Evolutionary conservation across 2,329 filamentous ascomycete genomes (phyloP).

Genomic region (Cladosporium sp.): DNA sequence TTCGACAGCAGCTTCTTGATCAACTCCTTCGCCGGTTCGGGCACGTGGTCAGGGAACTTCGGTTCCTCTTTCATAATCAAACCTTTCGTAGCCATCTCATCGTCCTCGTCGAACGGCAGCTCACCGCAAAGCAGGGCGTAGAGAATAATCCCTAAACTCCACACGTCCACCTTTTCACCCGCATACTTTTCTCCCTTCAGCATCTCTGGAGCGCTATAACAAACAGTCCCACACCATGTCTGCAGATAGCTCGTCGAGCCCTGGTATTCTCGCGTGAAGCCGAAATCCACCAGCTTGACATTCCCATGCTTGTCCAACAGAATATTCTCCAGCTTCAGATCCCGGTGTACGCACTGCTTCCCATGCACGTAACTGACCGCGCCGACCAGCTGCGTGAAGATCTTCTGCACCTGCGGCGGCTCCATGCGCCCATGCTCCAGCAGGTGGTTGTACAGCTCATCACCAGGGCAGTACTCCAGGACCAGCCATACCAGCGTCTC

Average conservation of each 20-base stretch:
- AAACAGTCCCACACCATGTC: constrained; percentile 96
- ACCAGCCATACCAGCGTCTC: constrained; percentile 94
- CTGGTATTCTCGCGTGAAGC: constrained; percentile 96
- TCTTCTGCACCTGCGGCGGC: constrained; percentile 84
- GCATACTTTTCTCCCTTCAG: constrained; percentile 97
- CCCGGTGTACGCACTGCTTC: constrained; percentile 92
- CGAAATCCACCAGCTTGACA: constrained; percentile 96
- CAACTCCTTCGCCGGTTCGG: constrained; percentile 71
- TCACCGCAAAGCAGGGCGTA: constrained; percentile 80
- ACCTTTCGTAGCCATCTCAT: constrained; percentile 80
- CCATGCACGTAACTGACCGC: constrained; percentile 93
- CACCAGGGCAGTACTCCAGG: constrained; percentile 92
- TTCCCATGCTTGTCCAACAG: constrained; percentile 94
- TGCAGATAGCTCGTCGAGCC: constrained; percentile 91
- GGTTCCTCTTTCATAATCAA: constrained; percentile 85
- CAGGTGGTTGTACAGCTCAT: constrained; percentile 96
- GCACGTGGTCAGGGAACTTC: constrained; percentile 74
- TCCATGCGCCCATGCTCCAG: constrained; percentile 81
- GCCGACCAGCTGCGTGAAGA: constrained; percentile 92
- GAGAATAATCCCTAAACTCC: constrained; percentile 81
- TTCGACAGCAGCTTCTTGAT: constrained; percentile 84
- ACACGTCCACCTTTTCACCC: constrained; percentile 96
- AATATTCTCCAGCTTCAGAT: constrained; percentile 95
- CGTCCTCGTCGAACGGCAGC: constrained; percentile 94
- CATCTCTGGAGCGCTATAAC: constrained; percentile 98